Percentiles rank a stretch among this genome's conserved stretches.
These are phyloP conservation scores for Acacia confusa DNA, from an alignment of 306 rosid genomes.

Conservation along the genomic window DNA sequence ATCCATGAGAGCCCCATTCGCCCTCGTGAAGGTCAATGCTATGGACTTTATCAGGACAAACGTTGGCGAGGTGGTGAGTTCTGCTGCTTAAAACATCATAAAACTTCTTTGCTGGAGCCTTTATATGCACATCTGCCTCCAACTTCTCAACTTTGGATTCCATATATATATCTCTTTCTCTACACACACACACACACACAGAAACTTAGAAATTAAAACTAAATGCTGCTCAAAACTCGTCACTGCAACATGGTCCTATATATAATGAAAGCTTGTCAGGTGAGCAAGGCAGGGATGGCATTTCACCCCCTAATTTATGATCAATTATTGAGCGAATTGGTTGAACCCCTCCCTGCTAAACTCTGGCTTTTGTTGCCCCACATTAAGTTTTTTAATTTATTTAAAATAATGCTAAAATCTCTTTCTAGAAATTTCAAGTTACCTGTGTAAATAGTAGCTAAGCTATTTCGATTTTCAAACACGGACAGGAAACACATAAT, in stretches of 20 bases:
- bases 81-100: constrained; percentile 2
- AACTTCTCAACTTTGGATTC: background rate
- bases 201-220: background rate
- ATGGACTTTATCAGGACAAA: background rate
- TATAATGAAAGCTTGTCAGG: no score
- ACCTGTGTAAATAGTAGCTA: no score
- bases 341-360: no score
- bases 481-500: no score
- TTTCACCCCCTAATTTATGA: background rate
- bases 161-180: background rate
- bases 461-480: no score
- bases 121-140: background rate
- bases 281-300: background rate
- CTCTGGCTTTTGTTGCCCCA: no score
- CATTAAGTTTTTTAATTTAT: no score
- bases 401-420: no score
- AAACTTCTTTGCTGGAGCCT: constrained; percentile 3
- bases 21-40: constrained; percentile 18
- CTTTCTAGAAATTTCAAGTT: no score
- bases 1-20: constrained; percentile 17
- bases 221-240: background rate
- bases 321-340: no score
- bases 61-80: constrained; percentile 16
- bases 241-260: no score
- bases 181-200: no score